Evolutionary conservation across 345 rosid species (phyloP), one percentile per base, ranked within the genome.

Genomic region (Euphorbia peplus): DNA sequence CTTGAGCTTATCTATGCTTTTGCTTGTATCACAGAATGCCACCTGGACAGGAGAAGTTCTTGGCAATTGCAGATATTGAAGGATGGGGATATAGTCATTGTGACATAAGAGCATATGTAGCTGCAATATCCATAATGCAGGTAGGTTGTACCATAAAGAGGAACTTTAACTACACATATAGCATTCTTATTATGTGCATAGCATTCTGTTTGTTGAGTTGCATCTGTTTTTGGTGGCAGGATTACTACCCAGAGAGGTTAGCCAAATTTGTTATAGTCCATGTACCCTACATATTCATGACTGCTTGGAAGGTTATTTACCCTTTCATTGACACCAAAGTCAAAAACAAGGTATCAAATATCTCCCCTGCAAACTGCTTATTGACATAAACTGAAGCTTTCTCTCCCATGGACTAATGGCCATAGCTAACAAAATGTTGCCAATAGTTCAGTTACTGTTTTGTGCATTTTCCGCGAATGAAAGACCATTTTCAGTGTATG

Each of bases 1-100:
- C 26, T 44, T 30, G 35, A 71, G 65, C 70, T 72, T 54, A 54
- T 42, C 22, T 22, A 41, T 7, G 24, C 8, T 68, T 50, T 68
- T 60, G 8, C 48, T 53, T 26, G 28, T 58, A 32, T 64, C 61
- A 44, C 74, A 90, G 98, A 67, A 85, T 93, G 91, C 92, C 91
- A 15, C 70, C 67, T 65, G 97, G 96, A 55, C 70, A 87, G 83
- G 97, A 93, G 68, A 89, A 88, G 68, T 91, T 89, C 69, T 63
- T 82, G 60, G 24, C 70, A 37, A 85, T 91, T 26, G 97, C 60
- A 47, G 98, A 91, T 88, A 85, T 93, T 9, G 76, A 84, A 77
- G 97, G 91, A 52, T 91, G 98, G 98, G 97, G 95, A 72, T 91
- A 91, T 71, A 64, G 91, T 0, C 81, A 79, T 57, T 81, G 95